Percentiles rank a stretch among this genome's conserved stretches.
phyloP scores from a whole-genome alignment of 2,329 filamentous ascomycete species.

The Talaromyces sp. region DNA sequence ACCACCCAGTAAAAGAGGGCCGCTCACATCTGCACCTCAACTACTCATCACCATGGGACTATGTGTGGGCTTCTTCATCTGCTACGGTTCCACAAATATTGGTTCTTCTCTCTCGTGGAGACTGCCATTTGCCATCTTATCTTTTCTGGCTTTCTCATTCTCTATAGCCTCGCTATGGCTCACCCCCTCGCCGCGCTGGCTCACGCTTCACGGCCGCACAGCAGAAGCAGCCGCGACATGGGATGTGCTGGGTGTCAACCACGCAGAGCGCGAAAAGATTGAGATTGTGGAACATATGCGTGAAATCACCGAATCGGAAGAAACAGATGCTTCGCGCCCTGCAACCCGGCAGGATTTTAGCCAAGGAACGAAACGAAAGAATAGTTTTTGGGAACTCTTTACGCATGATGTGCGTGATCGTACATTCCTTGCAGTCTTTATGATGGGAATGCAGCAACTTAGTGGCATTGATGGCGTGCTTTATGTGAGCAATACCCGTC shows the following conservation, averaged over 20 bases:
- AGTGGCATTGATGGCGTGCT: slow-evolving; percentile 61
- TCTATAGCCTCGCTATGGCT: slow-evolving; percentile 43
- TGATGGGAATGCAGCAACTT: slow-evolving; percentile 59
- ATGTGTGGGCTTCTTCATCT: slow-evolving; percentile 57
- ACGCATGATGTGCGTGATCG: slow-evolving; percentile 27
- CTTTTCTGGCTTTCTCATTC: slow-evolving; percentile 35
- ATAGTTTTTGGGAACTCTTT: slow-evolving; percentile 27
- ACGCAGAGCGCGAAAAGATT: slow-evolving; percentile 48
- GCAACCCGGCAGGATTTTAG: neutral
- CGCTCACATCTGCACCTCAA: slow-evolving; percentile 52
- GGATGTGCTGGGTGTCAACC: slow-evolving; percentile 43
- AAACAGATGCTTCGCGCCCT: neutral
- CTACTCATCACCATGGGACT: slow-evolving; percentile 51
- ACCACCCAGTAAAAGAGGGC: slow-evolving; percentile 49
- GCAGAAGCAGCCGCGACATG: slow-evolving; percentile 45
- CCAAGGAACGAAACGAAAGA: neutral
- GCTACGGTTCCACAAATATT: slow-evolving; percentile 53
- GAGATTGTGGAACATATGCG: slow-evolving; percentile 33
- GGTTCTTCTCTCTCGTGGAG: slow-evolving; percentile 53
- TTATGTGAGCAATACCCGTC: slow-evolving; percentile 24
- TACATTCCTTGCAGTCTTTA: slow-evolving; percentile 53
- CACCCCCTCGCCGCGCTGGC: slow-evolving; percentile 58
- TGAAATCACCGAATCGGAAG: slow-evolving; percentile 16
- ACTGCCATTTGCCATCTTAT: slow-evolving; percentile 52
- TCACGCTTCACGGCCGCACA: slow-evolving; percentile 47